Evolutionary conservation across 2,329 filamentous ascomycete species (phyloP).

Genomic region (Aureobasidium namibiae): DNA sequence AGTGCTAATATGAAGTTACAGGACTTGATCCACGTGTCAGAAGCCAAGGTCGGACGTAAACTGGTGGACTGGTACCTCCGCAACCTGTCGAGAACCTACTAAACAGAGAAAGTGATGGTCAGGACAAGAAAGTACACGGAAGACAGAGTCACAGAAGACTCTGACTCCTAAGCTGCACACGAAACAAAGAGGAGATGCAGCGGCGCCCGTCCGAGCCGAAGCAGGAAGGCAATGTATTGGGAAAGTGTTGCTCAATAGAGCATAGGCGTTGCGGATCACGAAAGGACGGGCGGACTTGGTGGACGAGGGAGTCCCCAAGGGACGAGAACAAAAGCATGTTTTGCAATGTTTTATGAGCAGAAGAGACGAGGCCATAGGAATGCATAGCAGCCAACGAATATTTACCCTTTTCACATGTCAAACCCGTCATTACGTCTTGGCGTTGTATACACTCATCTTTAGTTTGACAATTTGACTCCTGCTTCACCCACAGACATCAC

Average conservation of each 20-base stretch:
- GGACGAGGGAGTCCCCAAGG: neutral
- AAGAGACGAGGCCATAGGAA: neutral
- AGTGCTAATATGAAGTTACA: conserved; percentile 30
- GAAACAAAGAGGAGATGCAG: neutral
- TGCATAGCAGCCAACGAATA: conserved; percentile 2
- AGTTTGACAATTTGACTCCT: too few species aligned
- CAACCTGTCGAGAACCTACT: conserved; percentile 93
- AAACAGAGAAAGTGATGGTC: conserved; percentile 1
- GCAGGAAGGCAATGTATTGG: conserved; percentile 15
- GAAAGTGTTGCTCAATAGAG: neutral
- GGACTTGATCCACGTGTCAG: conserved; percentile 97
- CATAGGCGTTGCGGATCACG: neutral
- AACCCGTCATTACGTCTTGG: neutral
- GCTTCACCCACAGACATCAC: neutral
- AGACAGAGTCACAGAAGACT: neutral
- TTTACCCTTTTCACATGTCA: conserved; percentile 7
- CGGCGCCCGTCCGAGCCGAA: neutral
- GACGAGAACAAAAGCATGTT: neutral
- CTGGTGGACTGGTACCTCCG: conserved; percentile 98
- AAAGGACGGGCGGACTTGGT: neutral
- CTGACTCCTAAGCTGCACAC: neutral
- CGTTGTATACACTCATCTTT: neutral
- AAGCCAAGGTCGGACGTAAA: conserved; percentile 95
- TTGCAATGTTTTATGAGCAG: neutral
- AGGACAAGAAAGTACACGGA: neutral